Base-by-base conservation (phyloP, 495 filamentous ascomycete species). In the Articulospora tetracladia region DNA sequence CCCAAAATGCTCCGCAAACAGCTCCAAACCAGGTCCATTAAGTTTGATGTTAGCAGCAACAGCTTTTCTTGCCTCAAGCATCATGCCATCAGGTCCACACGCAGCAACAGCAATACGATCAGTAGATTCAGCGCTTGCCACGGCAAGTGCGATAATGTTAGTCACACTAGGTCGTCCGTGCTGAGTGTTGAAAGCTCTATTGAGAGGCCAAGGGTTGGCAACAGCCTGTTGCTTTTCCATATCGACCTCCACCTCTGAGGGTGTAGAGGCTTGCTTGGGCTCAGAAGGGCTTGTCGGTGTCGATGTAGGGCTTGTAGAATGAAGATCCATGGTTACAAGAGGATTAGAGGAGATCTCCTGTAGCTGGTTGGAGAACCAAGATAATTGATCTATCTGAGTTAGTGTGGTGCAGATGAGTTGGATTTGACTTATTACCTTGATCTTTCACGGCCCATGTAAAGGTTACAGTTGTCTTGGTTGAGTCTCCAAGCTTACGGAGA, bases 1-100 rank as follows among this genome's bases (percentile, higher is more conserved):
- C 3, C 77, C 79, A 66, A 85, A 85, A 68, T 81, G 74, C 66
- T 82, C 79, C 59, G 75, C 79, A 67, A 81, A 76, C 53, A 83
- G 66, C 65, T 82, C 79, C 11, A 83, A 72, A 20, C 72, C 77
- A 3, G 80, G 77, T 4, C 81, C 80, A 13, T 73, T 72, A 2
- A 75, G 65, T 0, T 67, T 68, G 10, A 84, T 83, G 60, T 74
- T 73, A 34, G 68, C 68, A 19, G 79, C 79, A n/a, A 76, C 76
- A 1, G 76, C 77, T 15, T 81, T 73, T n/a, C 79, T 72, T 49
- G 78, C 76, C 1, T 74, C 69, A 17, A 68, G 69, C 68, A 79
- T 79, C 19, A 84, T 61, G 12, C 72, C 71, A 34, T 70, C 73
- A 10, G 81, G 79, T 0, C 80, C 80, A 63, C 81, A 84, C 10